Percentiles rank a stretch among this genome's conserved stretches.
phyloP scores from a whole-genome alignment of 306 rosid genomes.

The Vicia sativa region DNA sequence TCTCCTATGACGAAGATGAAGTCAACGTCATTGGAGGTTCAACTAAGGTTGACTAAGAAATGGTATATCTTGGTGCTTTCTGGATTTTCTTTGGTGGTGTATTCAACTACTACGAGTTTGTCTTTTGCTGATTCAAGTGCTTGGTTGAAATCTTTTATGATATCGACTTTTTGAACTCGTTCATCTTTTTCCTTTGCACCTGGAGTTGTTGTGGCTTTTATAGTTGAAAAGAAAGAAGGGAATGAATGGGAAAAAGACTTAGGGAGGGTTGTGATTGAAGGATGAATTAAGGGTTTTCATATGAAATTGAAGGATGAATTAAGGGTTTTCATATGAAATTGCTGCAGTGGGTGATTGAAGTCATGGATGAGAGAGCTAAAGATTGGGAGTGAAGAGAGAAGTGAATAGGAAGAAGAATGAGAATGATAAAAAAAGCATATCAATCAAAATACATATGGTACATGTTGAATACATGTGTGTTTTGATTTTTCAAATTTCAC shows the following conservation, averaged over 20 bases:
- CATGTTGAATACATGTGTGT: conserved; percentile 26
- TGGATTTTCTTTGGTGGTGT: conserved; percentile 50
- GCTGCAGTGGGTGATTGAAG: conserved; percentile 48
- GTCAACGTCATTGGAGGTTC: conserved; percentile 73
- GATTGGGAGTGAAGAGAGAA: background rate
- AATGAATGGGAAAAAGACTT: conserved; percentile 20
- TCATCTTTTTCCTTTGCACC: conserved; percentile 53
- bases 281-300: no score
- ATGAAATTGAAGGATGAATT: no score
- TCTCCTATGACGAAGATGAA: conserved; percentile 78
- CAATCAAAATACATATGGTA: conserved; percentile 51
- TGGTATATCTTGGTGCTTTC: conserved; percentile 76
- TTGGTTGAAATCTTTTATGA: conserved; percentile 69
- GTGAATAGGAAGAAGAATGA: background rate
- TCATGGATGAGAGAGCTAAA: conserved; percentile 38
- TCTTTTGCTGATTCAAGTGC: conserved; percentile 66
- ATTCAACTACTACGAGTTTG: conserved; percentile 87
- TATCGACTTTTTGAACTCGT: conserved; percentile 62
- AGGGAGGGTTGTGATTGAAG: conserved; percentile 12
- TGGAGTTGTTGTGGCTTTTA: conserved; percentile 59
- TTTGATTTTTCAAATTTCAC: background rate
- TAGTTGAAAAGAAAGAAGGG: conserved; percentile 11
- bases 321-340: conserved; percentile 50
- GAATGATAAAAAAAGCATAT: conserved; percentile 30
- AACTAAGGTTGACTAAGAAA: conserved; percentile 79